Percentiles rank a stretch among this genome's conserved stretches.
These are phyloP conservation scores for Glycine soja DNA, from an alignment of 306 rosid genomes.

Conservation along the genomic window DNA sequence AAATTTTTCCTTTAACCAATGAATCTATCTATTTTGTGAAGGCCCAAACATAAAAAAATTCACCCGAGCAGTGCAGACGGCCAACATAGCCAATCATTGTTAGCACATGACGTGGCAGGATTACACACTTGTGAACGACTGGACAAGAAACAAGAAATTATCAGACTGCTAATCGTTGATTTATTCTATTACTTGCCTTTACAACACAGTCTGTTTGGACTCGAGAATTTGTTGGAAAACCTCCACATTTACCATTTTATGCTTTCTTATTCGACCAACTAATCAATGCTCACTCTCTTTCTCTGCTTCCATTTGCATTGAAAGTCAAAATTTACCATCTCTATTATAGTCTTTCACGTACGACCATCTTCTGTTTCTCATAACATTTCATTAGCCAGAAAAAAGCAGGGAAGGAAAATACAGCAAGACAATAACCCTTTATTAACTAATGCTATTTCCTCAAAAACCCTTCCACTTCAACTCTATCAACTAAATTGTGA, in stretches of 20 bases:
- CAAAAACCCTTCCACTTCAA: background rate
- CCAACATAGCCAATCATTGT: background rate
- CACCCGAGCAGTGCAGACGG: background rate
- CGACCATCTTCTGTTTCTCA: background rate
- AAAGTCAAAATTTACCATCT: slow-evolving; percentile 33
- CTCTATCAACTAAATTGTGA: slow-evolving; percentile 2
- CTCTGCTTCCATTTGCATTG: slow-evolving; percentile 6
- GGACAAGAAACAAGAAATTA: background rate
- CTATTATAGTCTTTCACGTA: background rate
- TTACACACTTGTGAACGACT: background rate
- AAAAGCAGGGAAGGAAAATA: background rate
- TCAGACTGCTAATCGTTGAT: background rate
- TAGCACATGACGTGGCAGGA: background rate
- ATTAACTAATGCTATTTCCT: slow-evolving; percentile 15
- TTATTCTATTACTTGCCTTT: background rate
- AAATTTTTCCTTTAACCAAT: background rate
- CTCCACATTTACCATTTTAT: background rate
- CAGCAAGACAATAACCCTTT: background rate
- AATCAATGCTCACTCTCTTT: slow-evolving; percentile 12
- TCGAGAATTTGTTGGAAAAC: background rate
- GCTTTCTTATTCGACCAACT: background rate
- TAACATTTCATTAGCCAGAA: background rate
- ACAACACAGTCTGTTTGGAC: background rate
- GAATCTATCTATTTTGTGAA: background rate
- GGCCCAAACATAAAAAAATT: background rate